Conservation (phyloP, 805 yeast species). For the Isabelozyma pseudorhagii region DNA sequence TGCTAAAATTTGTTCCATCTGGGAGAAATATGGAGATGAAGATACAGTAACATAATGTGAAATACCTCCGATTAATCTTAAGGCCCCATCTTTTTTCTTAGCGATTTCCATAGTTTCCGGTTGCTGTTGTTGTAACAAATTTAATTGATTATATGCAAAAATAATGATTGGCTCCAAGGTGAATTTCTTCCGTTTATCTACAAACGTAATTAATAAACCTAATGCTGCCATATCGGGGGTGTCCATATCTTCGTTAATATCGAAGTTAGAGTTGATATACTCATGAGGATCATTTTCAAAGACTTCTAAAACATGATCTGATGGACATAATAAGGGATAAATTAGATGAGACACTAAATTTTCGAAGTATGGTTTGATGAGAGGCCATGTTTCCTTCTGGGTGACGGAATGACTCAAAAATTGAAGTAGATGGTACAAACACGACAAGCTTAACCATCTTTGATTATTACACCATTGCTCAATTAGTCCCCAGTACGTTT, state of each 20-base stretch:
- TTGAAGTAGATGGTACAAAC: conserved; percentile 57
- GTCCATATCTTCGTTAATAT: conserved; percentile 49
- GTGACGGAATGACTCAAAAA: conserved; percentile 56
- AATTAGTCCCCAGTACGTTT: conserved; percentile 60
- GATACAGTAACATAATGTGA: conserved; percentile 54
- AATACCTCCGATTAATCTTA: conserved; percentile 75
- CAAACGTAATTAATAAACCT: conserved; percentile 67
- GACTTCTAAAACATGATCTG: conserved; percentile 61
- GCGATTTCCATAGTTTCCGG: conserved; percentile 45
- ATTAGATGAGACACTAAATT: conserved; percentile 68
- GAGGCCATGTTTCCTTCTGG: conserved; percentile 57
- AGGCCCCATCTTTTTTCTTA: conserved; percentile 71
- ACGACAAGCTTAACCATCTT: conserved; percentile 68
- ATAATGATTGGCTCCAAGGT: conserved; percentile 60
- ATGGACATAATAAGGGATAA: conserved; percentile 72
- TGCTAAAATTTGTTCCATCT: conserved; percentile 68
- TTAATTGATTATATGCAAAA: conserved; percentile 48
- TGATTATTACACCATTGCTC: conserved; percentile 67
- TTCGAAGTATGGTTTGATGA: conserved; percentile 63
- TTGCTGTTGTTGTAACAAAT: conserved; percentile 23
- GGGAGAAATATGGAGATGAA: conserved; percentile 54
- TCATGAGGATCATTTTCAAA: conserved; percentile 89
- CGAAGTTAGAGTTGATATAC: conserved; percentile 69
- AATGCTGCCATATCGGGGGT: conserved; percentile 82
- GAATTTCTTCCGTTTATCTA: conserved; percentile 59